Base-by-base conservation (phyloP, 805 yeast species). In the Candida gorgasii region DNA sequence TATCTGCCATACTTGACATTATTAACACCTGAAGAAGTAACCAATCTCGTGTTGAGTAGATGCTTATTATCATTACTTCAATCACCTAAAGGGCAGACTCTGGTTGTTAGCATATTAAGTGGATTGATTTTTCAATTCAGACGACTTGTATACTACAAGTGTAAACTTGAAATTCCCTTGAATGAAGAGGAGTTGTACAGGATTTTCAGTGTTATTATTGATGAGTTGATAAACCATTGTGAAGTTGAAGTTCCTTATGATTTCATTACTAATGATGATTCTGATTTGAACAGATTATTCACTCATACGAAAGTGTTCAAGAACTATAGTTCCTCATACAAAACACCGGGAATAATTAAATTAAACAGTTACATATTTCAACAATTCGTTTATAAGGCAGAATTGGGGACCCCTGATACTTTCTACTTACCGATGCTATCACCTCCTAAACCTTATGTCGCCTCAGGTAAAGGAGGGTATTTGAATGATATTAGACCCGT, bases 381-480 rank as follows among this genome's bases (percentile, higher is more conserved):
- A 3, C 40, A 51, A 24, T 49, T 53, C 39, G 48, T 47, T 26
- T 17, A 36, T 13, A 35, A 30, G 8, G 46, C 46, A 12, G 40
- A 49, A 1, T 27, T 53, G 3, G 41, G 43, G 13, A 4, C 15
- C 15, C 39, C 39, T 26, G 54, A 45, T 15, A 41, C 51, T 2
- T 34, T 55, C 8, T 57, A 43, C 23, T 44, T 69, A 5, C 76
- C 76, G 1, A 69, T 71, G 75, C 22, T 71, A 7, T 46, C 49
- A 22, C 67, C 70, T 5, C 75, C 76, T 1, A 55, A 55, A 40
- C 51, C 53, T 7, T 69, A 75, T 75, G 46, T 49, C 0, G 43
- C 56, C 8, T 69, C 72, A 2, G 42, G 24, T 0, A 44, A 47
- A 5, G 76, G 76, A 0, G 76, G 75, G 0, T 69, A 55, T 42